These are phyloP conservation scores for Penicillium lagena DNA, from an alignment of 495 filamentous ascomycete genomes.

Conservation along the genomic window DNA sequence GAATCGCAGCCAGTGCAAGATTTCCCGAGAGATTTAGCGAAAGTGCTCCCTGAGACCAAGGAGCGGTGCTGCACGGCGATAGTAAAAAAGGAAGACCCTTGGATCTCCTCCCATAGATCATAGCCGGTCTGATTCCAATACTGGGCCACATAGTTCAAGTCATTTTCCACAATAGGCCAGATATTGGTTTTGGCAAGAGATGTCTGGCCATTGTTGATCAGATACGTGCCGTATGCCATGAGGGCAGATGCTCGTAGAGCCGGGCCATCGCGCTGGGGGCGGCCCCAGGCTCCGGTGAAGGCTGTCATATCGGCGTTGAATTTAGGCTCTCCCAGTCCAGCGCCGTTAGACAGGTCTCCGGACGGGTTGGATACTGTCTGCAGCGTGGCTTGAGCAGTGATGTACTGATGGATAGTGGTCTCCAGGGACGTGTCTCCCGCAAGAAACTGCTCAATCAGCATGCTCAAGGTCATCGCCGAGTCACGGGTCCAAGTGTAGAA, in stretches of 20 bases:
- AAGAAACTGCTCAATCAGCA: constrained; percentile 52
- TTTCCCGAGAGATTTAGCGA: constrained; percentile 38
- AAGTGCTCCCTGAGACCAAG: constrained; percentile 52
- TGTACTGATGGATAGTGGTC: constrained; percentile 46
- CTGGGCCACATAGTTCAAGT: constrained; percentile 62
- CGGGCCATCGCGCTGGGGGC: constrained; percentile 67
- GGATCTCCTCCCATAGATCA: constrained; percentile 67
- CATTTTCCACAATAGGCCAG: constrained; percentile 60
- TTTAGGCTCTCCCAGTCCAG: constrained; percentile 34
- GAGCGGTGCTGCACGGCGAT: constrained; percentile 40
- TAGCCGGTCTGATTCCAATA: constrained; percentile 68
- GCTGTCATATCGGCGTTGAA: constrained; percentile 52
- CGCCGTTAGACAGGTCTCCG: constrained; percentile 40
- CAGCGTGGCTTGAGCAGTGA: constrained; percentile 51
- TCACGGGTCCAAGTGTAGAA: constrained; percentile 70
- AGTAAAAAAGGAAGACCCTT: constrained; percentile 57
- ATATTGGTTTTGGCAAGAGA: constrained; percentile 27
- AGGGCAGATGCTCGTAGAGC: constrained; percentile 61
- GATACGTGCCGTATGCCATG: constrained; percentile 33
- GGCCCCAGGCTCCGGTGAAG: constrained; percentile 61
- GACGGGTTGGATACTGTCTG: constrained; percentile 57
- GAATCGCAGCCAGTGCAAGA: constrained; percentile 48
- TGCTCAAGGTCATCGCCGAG: constrained; percentile 56
- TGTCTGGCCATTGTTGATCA: constrained; percentile 28
- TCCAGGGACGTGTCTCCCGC: constrained; percentile 48